Base-by-base conservation (phyloP, 169 alveolate genomes). In the Theileria equi region DNA sequence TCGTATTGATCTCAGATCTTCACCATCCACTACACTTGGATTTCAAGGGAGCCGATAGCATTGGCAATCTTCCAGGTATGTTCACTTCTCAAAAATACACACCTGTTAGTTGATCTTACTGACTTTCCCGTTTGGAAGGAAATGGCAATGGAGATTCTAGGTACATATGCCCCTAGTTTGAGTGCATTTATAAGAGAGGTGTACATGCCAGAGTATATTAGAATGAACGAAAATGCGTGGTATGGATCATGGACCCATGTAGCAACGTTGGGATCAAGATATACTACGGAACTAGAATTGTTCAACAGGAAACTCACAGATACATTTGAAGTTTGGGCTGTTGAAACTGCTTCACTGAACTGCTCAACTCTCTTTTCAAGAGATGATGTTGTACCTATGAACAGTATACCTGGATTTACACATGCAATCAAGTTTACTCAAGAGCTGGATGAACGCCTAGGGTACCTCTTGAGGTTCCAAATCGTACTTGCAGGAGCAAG, bases 181-280 rank as follows among this genome's bases (percentile, higher is more conserved):
- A 65, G 40, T 35, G 80, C 63, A 7, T 74, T 74, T 49, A 17
- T 74, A 58, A 31, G 54, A 41, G 26, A 53, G 43, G 66, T 74
- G 3, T 74, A 53, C 64, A 74, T 74, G 84, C 84, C 84, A n/a
- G 64, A 74, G 35, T 74, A 74, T 59, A 74, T 74, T 13, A 52
- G 60, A 2, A 66, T 47, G 11, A 74, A 74, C 63, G 80, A 63
- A 63, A 74, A 81, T n/a, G 79, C 89, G 16, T 90, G 94, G 94
- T 90, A 84, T 50, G 92, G 94, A 2, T 88, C 93, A n/a, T 90
- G 94, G 94, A 90, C 94, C 2, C 94, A 90, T 58, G 84, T 90
- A 25, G 74, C 83, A 31, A 73, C 89, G 21, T 71, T 90, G 7
- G 86, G 87, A n/a, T 66, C 77, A 28, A 76, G 82, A 10, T 88